Base-by-base conservation (phyloP, 2,329 filamentous ascomycete species). In the Penicillium sp. region DNA sequence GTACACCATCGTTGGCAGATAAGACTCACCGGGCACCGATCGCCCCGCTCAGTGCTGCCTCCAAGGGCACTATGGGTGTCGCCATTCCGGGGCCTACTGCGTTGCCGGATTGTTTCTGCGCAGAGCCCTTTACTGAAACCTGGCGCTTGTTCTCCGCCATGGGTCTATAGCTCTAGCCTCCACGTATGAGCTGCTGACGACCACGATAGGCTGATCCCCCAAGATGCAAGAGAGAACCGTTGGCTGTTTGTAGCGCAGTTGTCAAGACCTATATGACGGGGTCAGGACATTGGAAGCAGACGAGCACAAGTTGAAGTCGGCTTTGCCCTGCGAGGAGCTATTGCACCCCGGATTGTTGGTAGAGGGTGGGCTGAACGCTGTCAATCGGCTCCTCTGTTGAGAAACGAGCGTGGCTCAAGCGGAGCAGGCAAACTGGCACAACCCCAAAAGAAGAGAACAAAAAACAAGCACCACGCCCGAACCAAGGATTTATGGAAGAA, bases 111-210 rank as follows among this genome's bases (percentile, higher is more conserved):
- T 57, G 48, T 53, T 52, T 57, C 40, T 59, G 60, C 43, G 76
- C 58, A 50, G 68, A 62, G 47, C 63, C 71, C 70, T 78, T 82
- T 35, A 72, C 73, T 52, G 73, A 66, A 63, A 72, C 75, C 63
- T 78, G 77, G 59, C 79, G 76, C 72, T 82, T 82, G 54, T 65
- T 74, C 61, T 83, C 79, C 51, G 78, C 75, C 78, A 80, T 81
- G 28, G 38, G 21, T 26, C 26, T 51, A 42, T 51, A 33, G 26
- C 50, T 35, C n/a, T 44, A 40, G 21, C 35, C 29, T 49, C 35
- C 45, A 48, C 33, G 26, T 31, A 26, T 32, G 21, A 34, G 49
- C 40, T 43, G 38, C 39, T 48, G n/a, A 32, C 21, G 28, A 43
- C 45, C 44, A 48, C 33, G 24, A 31, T 17, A 43, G 38, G 45